Evolutionary conservation across 495 filamentous ascomycete genomes (phyloP).

Genomic region (Hyaloscypha variabilis): DNA sequence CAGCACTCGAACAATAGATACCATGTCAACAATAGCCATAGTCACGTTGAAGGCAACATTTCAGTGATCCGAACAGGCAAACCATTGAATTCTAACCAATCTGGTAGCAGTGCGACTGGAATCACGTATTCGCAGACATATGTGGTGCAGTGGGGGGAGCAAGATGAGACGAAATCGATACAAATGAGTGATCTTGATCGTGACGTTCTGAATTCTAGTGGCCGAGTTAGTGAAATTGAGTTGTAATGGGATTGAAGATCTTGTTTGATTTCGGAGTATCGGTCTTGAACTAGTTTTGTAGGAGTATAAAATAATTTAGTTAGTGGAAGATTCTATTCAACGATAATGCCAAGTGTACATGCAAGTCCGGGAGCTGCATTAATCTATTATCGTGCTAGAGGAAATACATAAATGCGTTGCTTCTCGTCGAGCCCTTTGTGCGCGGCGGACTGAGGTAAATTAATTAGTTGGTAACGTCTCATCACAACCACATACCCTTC

Average conservation of each 20-base stretch:
- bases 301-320: too few relatives aligned
- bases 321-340: too few relatives aligned
- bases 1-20: constrained; percentile 6
- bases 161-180: constrained; percentile 12
- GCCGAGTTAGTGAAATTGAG: constrained; percentile 8
- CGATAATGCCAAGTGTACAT: too few relatives aligned
- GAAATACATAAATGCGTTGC: too few relatives aligned
- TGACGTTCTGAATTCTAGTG: constrained; percentile 3
- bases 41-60: constrained; percentile 16
- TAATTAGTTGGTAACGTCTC: too few relatives aligned
- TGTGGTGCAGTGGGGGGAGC: constrained; percentile 14
- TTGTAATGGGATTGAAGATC: neutral
- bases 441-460: too few relatives aligned
- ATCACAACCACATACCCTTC: too few relatives aligned
- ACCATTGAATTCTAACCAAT: constrained; percentile 7
- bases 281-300: too few relatives aligned
- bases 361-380: too few relatives aligned
- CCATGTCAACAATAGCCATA: constrained; percentile 19
- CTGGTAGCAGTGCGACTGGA: neutral
- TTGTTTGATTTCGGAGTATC: neutral
- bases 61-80: constrained; percentile 9
- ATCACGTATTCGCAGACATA: constrained; percentile 11
- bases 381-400: too few relatives aligned
- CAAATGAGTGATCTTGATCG: constrained; percentile 11
- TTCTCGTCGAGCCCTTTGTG: too few relatives aligned